Evolutionary conservation across 192 early-diverging fungal genomes (phyloP).

Genomic region (Entophlyctis luteolus): DNA sequence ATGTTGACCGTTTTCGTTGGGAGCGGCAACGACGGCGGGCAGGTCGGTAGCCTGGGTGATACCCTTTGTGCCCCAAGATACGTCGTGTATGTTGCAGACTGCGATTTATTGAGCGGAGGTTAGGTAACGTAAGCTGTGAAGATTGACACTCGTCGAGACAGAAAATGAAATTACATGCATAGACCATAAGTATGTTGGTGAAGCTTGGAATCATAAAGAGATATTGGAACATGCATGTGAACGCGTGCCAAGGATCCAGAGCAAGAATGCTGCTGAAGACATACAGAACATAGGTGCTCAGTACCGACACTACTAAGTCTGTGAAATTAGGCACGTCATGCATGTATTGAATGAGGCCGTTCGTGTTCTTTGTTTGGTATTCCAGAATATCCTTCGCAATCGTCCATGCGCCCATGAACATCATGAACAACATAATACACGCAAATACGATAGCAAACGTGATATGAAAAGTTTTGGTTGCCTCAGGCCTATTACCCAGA

Average conservation of each 20-base stretch:
- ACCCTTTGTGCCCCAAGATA: conserved; percentile 70
- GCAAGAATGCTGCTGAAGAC: conserved; percentile 72
- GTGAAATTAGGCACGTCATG: conserved; percentile 53
- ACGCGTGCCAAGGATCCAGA: conserved; percentile 88
- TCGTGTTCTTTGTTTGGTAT: conserved; percentile 33
- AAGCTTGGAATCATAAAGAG: conserved; percentile 81
- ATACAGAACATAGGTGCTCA: conserved; percentile 80
- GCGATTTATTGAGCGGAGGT: conserved; percentile 15
- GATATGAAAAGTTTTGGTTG: conserved; percentile 74
- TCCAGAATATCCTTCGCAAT: conserved; percentile 25
- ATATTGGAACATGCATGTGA: conserved; percentile 87
- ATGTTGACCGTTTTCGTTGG: conserved; percentile 58
- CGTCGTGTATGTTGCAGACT: conserved; percentile 57
- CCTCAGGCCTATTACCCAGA: conserved; percentile 95
- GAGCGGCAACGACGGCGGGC: conserved; percentile 62
- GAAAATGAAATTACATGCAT: conserved; percentile 57
- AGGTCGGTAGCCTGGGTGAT: conserved; percentile 54
- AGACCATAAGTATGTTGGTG: conserved; percentile 88
- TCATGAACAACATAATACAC: conserved; percentile 79
- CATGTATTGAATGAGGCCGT: conserved; percentile 19
- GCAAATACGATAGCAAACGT: conserved; percentile 77
- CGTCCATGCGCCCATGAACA: conserved; percentile 69
- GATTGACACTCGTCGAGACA: neutral
- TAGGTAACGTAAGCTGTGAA: neutral
- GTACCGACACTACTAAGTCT: conserved; percentile 75